Base-by-base conservation (phyloP, 352 stramenopile species). In the Thalassiosira ordinaria region DNA sequence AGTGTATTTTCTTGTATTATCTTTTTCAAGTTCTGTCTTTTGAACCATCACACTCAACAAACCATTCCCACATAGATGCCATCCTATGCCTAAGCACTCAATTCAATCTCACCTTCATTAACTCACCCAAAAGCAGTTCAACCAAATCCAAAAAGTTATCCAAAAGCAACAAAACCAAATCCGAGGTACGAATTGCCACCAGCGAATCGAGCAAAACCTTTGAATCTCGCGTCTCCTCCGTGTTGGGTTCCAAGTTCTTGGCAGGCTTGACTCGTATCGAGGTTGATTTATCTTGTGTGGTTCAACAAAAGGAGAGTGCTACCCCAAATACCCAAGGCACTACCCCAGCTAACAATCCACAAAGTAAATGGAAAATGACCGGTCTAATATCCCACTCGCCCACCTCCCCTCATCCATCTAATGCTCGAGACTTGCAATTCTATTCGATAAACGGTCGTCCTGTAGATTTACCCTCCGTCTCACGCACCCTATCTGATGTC, bases 381-480 rank as follows among this genome's bases (percentile, higher is more conserved):
- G 59, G 76, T 83, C 24, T 93, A 11, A 56, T 93, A n/a, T 93
- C 85, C 5, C 74, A 78, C 52, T 64, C 66, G 49, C 73, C 75
- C 16, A 39, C 67, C 13, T 80, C 71, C n/a, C 70, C 57, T 18
- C 27, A 81, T 24, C 70, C 59, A 20, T 59, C 51, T 5, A 59
- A 41, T 16, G 93, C 97, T 59, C 95, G 96, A 62, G 95, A 98
- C 66, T 87, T 92, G 1, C 97, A 98, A 82, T 98, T 98, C 74
- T 96, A 98, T 64, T 98, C 96, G 82, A 95, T 99, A 41, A 99
- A 99, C 83, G 93, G 95, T 9, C 91, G 97, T 6, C 97, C 97
- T 0, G 96, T 99, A 52, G 96, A 99, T 63, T 75, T 98, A 8
- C 95, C 96, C 13, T 95, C 96, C 71, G 82, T 97, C 18, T 89